Base-by-base conservation (phyloP, 2,329 filamentous ascomycete species). In the Fusarium ambrosium region DNA sequence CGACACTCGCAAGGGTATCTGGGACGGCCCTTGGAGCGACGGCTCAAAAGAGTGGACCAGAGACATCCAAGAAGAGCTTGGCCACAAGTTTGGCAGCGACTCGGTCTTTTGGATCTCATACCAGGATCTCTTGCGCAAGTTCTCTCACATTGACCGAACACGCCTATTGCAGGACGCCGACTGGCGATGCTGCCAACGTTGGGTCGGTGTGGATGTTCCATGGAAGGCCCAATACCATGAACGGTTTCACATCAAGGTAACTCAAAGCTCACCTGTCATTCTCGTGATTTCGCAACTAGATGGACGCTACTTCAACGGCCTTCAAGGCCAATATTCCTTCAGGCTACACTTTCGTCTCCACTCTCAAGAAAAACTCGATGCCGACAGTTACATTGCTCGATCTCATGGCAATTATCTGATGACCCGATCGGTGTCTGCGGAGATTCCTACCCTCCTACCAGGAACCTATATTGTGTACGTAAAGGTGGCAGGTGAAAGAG, bases 71-170 rank as follows among this genome's bases (percentile, higher is more conserved):
- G 82, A 86, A 66, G 89, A 91, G 79, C 86, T 92, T 1, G 85
- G 84, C 45, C 89, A 91, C 77, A 86, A 86, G 32, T 92, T 92
- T 66, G 89, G 90, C 24, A 89, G 88, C 71, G 90, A 92, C 75
- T 90, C 89, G 0, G 88, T 90, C 13, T 92, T 92, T 77, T 92
- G 90, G 90, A 91, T 92, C 68, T 86, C 88, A 3, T 92, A 91
- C 77, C 85, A 89, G 62, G 90, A 92, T 75, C 84, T 92, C 62
- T 85, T 92, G 14, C 86, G 87, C 71, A 92, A 91, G 76, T 92
- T 89, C 77, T 87, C 88, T 62, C 86, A 88, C 73, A 88, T 92
- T 64, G 90, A 92, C 77, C 86, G 90, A 16, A 92, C 91, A 0
- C 86, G 90, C 1, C 86, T 92, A 20, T 92, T 92, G 80, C 84